Percentiles rank a stretch among this genome's conserved stretches.
Evolutionary conservation across 495 filamentous ascomycete genomes (phyloP).

Genomic region (Lasiosphaeris hirsuta): DNA sequence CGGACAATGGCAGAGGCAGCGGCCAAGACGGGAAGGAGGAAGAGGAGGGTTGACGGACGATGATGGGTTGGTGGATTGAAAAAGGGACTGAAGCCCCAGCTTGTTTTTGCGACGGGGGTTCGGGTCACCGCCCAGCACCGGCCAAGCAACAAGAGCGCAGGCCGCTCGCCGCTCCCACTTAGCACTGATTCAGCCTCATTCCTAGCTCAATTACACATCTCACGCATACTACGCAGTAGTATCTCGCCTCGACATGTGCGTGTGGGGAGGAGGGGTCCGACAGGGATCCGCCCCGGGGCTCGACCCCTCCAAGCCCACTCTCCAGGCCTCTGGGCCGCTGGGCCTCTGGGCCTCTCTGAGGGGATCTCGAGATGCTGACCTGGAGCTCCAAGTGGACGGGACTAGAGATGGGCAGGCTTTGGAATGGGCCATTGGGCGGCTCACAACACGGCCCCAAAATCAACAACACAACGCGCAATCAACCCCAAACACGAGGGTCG

Average conservation of each 20-base stretch:
- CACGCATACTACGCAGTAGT: background rate
- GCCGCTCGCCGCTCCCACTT: conserved; percentile 12
- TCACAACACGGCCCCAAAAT: too few relatives aligned
- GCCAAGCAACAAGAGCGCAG: conserved; percentile 14
- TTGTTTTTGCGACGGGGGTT: conserved; percentile 7
- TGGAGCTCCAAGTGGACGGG: too few relatives aligned
- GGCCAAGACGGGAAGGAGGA: too few relatives aligned
- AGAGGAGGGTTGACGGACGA: conserved; percentile 14
- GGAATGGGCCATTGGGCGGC: too few relatives aligned
- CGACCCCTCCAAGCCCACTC: background rate
- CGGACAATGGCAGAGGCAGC: too few relatives aligned
- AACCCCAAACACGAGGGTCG: too few relatives aligned
- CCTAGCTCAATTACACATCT: conserved; percentile 1
- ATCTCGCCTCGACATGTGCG: background rate
- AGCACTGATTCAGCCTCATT: conserved; percentile 35
- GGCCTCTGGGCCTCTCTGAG: too few relatives aligned
- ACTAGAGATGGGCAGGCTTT: too few relatives aligned
- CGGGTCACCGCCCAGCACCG: conserved; percentile 4
- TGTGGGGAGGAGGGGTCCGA: background rate
- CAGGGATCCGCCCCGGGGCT: background rate
- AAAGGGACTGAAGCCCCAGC: background rate
- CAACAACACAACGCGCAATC: too few relatives aligned
- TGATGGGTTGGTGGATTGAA: too few relatives aligned
- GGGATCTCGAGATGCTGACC: too few relatives aligned
- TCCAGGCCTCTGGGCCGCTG: too few relatives aligned